Evolutionary conservation across 371 early-diverging fungal genomes (phyloP).

Genomic region (Rhizopus stolonifer): DNA sequence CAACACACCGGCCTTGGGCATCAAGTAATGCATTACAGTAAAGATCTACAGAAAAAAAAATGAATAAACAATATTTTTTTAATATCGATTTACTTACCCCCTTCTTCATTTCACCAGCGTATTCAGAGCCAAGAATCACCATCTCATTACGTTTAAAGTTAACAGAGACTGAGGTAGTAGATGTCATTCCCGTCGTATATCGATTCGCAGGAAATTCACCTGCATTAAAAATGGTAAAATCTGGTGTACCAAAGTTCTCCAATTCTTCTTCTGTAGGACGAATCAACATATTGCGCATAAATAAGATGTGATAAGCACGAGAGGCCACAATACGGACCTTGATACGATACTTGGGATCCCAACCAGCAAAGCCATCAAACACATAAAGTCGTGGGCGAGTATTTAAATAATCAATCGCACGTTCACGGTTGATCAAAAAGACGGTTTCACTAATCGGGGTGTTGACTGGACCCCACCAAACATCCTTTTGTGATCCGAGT

Average conservation of each 20-base stretch:
- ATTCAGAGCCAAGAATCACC: conserved; percentile 96
- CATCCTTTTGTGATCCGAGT: conserved; percentile 69
- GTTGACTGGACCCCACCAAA: conserved; percentile 98
- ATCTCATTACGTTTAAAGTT: conserved; percentile 82
- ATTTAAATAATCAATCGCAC: conserved; percentile 95
- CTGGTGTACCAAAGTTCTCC: conserved; percentile 88
- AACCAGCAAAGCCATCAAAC: conserved; percentile 92
- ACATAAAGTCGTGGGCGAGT: conserved; percentile 92
- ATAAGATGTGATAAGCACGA: conserved; percentile 94
- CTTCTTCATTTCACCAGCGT: conserved; percentile 99
- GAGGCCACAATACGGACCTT: conserved; percentile 96
- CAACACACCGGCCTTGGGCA: conserved; percentile 96
- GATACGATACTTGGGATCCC: conserved; percentile 97
- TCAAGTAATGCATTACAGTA: conserved; percentile 98
- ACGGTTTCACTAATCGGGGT: conserved; percentile 83
- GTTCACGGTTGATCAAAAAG: conserved; percentile 94
- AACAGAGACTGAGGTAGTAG: conserved; percentile 88
- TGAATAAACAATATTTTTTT: too few relatives aligned
- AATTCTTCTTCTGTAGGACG: conserved; percentile 93
- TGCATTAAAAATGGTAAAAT: conserved; percentile 97
- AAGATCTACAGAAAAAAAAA: too few relatives aligned
- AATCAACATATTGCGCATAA: conserved; percentile 98
- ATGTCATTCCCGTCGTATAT: conserved; percentile 96
- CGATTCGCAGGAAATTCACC: conserved; percentile 97
- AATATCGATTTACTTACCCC: too few relatives aligned